Evolutionary conservation across 148 eudicot genomes (phyloP).

Genomic region (Persicaria maculosa): DNA sequence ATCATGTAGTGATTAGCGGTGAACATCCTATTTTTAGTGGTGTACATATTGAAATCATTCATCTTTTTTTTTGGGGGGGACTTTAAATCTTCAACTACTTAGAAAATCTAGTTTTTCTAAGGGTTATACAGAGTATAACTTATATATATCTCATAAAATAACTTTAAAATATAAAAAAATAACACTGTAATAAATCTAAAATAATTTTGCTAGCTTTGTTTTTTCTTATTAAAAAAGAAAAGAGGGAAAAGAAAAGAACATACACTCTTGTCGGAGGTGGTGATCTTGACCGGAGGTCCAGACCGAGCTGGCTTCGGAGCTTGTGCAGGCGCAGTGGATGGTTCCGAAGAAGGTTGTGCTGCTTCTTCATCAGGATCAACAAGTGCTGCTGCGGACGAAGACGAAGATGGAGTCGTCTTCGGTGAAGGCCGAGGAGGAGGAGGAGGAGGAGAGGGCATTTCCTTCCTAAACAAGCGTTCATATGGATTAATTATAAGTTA

Average conservation of each 20-base stretch:
- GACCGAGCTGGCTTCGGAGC: constrained; percentile 14
- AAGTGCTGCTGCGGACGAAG: background rate
- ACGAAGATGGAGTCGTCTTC: background rate
- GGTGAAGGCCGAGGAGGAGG: too few species aligned
- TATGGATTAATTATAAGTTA: too few species aligned
- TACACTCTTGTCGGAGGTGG: constrained; percentile 24
- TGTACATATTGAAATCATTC: too few species aligned
- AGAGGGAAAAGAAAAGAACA: constrained; percentile 8
- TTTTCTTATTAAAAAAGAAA: background rate
- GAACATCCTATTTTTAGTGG: too few species aligned
- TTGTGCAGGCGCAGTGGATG: background rate
- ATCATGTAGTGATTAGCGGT: too few species aligned
- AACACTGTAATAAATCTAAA: background rate
- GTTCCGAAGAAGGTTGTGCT: background rate
- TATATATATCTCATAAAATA: background rate
- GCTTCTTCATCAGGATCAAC: background rate
- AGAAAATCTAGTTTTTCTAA: too few species aligned
- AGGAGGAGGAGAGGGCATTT: background rate
- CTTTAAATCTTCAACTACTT: too few species aligned
- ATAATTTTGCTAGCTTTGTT: background rate
- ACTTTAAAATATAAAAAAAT: background rate
- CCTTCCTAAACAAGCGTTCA: background rate
- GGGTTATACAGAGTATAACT: too few species aligned
- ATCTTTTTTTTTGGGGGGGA: too few species aligned
- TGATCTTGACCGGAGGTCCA: constrained; percentile 26